Evolutionary conservation across 2,329 filamentous ascomycete species (phyloP), one percentile per base, ranked within the genome.

Genomic region (Alternaria ventricosa): DNA sequence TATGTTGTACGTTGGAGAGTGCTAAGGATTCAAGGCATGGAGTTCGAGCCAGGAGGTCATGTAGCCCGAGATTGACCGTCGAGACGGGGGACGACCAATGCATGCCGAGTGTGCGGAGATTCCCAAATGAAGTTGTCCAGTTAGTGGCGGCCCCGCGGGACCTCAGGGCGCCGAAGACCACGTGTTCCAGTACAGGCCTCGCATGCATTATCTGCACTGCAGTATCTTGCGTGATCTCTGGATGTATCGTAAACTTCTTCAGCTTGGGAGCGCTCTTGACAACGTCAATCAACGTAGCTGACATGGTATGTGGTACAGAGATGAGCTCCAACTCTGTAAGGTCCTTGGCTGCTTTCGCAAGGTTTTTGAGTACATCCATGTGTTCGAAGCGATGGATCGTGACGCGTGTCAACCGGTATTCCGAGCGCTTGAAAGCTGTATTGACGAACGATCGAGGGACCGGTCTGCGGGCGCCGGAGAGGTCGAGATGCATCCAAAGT

Each of bases 401-500:
- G n/a, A 65, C 72, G 56, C 70, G 69, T 0, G 68, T 76, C n/a
- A 84, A 69, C 28, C 77, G 78, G 22, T 71, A 60, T 9, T 79
- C 69, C 3, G 81, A 82, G 20, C 73, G 75, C 50, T 80, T 79
- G 55, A 85, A 81, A 5, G 82, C 82, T 6, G 75, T 75, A 59
- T 78, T 80, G 46, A 85, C 67, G 60, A 84, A 85, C 11, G 62
- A 66, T 6, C 75, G 76, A n/a, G 71, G 72, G 4, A 88, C 82
- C 4, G 78, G 77, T 65, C 74, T 79, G 27, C 73, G 78, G 6
- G 84, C 83, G 4, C 73, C 74, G 3, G 82, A 82, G 9, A 89
- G 80, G 65, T 89, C 87, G 11, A 90, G 75, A 61, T 85, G 75
- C 61, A 78, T 79, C 86, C 87, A 88, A 1, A 87, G 78, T 9